Evolutionary conservation across 805 yeast genomes (phyloP), one percentile per base, ranked within the genome.

Genomic region (Ogataea polymorpha): DNA sequence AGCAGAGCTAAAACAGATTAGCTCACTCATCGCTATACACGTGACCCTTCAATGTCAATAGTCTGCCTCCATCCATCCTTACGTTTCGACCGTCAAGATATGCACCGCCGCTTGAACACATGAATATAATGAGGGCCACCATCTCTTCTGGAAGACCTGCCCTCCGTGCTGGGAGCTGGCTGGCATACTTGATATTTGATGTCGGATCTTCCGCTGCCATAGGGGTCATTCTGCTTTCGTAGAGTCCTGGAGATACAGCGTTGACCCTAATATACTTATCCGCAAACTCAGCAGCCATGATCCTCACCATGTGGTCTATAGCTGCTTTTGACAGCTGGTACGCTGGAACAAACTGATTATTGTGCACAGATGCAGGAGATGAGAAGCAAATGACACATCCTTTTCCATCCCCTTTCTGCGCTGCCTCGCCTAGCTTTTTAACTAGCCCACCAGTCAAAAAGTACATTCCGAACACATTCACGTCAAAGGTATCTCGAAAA

Each of bases 201-300:
- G 48, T 38, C 13, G 54, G 53, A 16, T 53, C 57, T 21, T 50
- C 48, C 0, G 41, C 23, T 4, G 46, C 35, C 45, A 46, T 44
- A 12, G 57, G 57, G 2, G 57, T 53, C 57, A 53, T 53, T 37
- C 56, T 37, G 26, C 55, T 50, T 6, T 41, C 47, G 26, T 52
- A 53, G 4, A 53, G 25, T 3, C 57, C 57, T 8, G 57, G 57
- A 4, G 57, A 53, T 20, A 51, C 46, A 6, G 56, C 56, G 31
- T 53, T 53, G 25, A 53, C 55, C 21, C 56, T 32, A 23, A 53
- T 51, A 23, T 50, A 51, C 32, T 51, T 51, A 26, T 53, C 55
- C 1, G 55, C 57, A 46, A 53, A 51, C 23, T 53, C 51, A 9
- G 56, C 57, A 10, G 57, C 57, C 57, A 53, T 48, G 25, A 53